Base-by-base conservation (phyloP, 257 asterid species). In the Scutellaria baicalensis region DNA sequence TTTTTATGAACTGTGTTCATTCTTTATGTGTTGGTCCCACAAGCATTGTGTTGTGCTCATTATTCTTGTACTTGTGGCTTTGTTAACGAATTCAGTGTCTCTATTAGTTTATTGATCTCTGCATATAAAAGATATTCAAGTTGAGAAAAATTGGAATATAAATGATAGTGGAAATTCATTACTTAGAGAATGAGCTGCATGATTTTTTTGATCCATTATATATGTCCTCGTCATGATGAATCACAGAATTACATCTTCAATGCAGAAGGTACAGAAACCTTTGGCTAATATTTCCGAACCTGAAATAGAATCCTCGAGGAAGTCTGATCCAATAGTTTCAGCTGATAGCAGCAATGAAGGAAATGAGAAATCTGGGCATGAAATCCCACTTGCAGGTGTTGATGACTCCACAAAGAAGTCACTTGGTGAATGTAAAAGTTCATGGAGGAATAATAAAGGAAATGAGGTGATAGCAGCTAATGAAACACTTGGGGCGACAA, bases 251-350 rank as follows among this genome's bases (percentile, higher is more conserved):
- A 59, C 52, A 57, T 75, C 66, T 71, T 38, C 56, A 45, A 57
- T 74, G 83, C 81, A 86, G 88, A 79, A 70, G 38, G 52, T 35
- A 18, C 64, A 72, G 6, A 75, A 52, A 50, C 62, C 63, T 59
- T 43, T 59, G 40, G 62, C 59, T 6, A 70, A 63, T 70, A 47
- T 21, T 57, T 63, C 67, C 21, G 78, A 67, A 12, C 45, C 57
- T 74, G 80, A 68, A 57, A 58, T 10, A 43, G 72, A 21, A 65
- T 48, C 52, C 61, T 59, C 64, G 1, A 64, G 35, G 55, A 77
- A 62, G 48, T 59, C 64, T 39, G 61, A 18, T 55, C 71, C 23
- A 69, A 33, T 12, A 66, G 74, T 42, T 56, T 73, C 81, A 61
- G 66, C 44, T 62, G 81, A 78, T 42, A 52, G 66, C 69, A 44